A percentile compares a stretch with the other conserved stretches of the same genome.
Conservation (phyloP, 176 grass and related monocot genomes). For the Raddia guianensis region DNA sequence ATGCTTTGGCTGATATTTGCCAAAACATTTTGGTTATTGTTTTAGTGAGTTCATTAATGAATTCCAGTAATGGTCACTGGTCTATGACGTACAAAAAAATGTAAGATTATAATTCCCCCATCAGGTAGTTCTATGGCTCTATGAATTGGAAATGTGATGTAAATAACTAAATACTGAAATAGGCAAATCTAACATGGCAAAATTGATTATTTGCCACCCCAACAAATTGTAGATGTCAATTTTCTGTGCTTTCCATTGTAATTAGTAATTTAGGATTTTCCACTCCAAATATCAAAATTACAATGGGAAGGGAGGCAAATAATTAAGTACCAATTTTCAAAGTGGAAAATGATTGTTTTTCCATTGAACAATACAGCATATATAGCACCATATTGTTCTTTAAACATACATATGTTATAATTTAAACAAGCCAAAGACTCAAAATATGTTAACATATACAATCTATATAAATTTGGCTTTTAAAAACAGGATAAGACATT, state of each 20-base stretch:
- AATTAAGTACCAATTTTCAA: background rate
- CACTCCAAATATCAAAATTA: constrained; percentile 10
- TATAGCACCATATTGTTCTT: background rate
- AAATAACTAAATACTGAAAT: background rate
- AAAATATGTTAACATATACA: background rate
- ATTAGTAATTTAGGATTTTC: background rate
- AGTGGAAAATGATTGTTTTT: background rate
- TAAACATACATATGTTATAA: background rate
- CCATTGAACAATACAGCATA: constrained; percentile 11
- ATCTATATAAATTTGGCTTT: background rate
- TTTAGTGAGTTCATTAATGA: background rate
- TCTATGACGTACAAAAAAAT: background rate
- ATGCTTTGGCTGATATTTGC: background rate
- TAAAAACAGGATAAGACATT: background rate
- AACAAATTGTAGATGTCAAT: constrained; percentile 6
- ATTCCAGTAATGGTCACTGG: background rate
- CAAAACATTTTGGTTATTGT: background rate
- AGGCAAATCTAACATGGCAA: background rate
- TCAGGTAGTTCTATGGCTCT: background rate
- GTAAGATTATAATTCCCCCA: background rate
- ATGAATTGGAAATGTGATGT: constrained; percentile 16
- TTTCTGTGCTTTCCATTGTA: background rate
- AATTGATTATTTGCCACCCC: constrained; percentile 5
- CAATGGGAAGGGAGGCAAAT: background rate
- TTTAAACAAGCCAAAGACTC: constrained; percentile 9